phyloP scores from a whole-genome alignment of 768 basidiomycete genomes.

The Serendipita sp. region DNA sequence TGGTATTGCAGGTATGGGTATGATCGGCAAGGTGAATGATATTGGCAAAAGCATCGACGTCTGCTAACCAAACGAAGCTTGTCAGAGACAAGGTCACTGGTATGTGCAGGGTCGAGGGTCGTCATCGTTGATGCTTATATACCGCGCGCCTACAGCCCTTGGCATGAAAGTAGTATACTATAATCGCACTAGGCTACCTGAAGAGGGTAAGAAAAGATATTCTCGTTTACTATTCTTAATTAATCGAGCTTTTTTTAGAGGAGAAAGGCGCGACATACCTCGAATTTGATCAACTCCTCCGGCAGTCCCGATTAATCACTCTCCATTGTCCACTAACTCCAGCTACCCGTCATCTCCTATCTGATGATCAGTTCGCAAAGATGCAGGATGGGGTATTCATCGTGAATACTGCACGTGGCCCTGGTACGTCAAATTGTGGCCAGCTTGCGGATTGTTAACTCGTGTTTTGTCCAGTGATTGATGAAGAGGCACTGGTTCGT shows the following conservation, averaged over 20 bases:
- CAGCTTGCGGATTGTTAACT: background rate
- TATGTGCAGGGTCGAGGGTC: background rate
- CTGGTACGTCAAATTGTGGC: background rate
- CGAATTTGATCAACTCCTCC: conserved; percentile 17
- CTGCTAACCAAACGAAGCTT: background rate
- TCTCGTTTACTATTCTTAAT: background rate
- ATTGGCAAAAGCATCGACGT: background rate
- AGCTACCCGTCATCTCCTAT: conserved; percentile 30
- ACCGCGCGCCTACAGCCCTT: conserved; percentile 14
- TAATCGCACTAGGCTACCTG: conserved; percentile 15
- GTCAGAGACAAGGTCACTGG: conserved; percentile 1
- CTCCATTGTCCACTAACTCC: conserved; percentile 17
- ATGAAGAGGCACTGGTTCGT: background rate
- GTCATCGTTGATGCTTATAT: conserved; percentile 11
- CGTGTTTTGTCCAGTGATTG: conserved; percentile 3
- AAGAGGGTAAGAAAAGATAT: conserved; percentile 9
- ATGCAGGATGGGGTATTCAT: conserved; percentile 24
- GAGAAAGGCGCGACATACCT: conserved; percentile 14
- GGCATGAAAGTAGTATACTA: conserved; percentile 20
- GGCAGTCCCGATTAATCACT: conserved; percentile 14
- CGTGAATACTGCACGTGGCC: background rate
- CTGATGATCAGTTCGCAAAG: conserved; percentile 58
- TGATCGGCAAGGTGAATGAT: conserved; percentile 17
- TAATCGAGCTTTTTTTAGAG: conserved; percentile 8
- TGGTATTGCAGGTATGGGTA: conserved; percentile 15